Conservation (phyloP, 2,329 filamentous ascomycete genomes). For the Colletotrichum chrysophilum region DNA sequence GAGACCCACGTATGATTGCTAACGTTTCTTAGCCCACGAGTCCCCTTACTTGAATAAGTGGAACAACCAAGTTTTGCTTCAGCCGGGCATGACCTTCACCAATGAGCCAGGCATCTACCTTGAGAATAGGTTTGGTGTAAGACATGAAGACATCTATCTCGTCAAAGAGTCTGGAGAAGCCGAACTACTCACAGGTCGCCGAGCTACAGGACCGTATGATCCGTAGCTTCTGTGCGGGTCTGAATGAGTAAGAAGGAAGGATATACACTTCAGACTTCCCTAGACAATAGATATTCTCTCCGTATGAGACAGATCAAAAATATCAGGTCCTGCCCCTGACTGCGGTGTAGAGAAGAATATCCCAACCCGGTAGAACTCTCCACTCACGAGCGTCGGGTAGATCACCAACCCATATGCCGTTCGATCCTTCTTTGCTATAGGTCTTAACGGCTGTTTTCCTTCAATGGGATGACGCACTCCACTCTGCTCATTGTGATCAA, state of each 20-base stretch:
- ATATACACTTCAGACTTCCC: not conserved
- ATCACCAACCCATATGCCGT: not conserved
- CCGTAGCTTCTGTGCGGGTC: slow-evolving; percentile 34
- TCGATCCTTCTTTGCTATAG: not conserved
- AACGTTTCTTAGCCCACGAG: slow-evolving; percentile 53
- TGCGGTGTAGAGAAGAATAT: not conserved
- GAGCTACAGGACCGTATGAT: slow-evolving; percentile 58
- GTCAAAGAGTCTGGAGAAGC: slow-evolving; percentile 58
- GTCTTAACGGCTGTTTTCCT: not conserved
- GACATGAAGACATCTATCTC: slow-evolving; percentile 67
- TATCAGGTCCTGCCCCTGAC: not conserved
- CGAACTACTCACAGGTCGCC: slow-evolving; percentile 58
- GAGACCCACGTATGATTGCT: not conserved
- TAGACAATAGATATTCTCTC: not conserved
- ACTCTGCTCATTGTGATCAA: not conserved
- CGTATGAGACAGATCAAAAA: not conserved
- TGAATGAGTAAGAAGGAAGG: not conserved
- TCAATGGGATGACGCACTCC: not conserved
- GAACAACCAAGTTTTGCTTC: slow-evolving; percentile 51
- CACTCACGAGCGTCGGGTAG: not conserved
- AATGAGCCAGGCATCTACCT: slow-evolving; percentile 69
- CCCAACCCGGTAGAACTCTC: not conserved
- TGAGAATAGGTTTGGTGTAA: slow-evolving; percentile 62
- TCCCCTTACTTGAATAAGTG: slow-evolving; percentile 69
- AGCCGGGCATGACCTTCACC: slow-evolving; percentile 67